Evolutionary conservation across 1,284 basidiomycete species (phyloP).

Genomic region (Marasmius oreades): DNA sequence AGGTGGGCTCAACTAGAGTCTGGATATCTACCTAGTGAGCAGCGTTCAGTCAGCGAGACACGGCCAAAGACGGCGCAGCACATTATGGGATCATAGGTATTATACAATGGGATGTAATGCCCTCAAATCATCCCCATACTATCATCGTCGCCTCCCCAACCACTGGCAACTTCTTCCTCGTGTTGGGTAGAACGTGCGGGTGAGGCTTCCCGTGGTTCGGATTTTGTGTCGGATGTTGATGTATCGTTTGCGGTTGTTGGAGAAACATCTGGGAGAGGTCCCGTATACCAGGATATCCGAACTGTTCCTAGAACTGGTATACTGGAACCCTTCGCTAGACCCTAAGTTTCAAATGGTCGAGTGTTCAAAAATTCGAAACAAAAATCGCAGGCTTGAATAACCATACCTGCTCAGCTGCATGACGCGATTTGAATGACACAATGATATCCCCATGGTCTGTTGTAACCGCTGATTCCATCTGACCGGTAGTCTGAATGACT

Average conservation of each 20-base stretch:
- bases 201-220: conserved; percentile 7
- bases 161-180: conserved; percentile 51
- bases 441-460: conserved; percentile 53
- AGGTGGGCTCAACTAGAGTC: too few species aligned
- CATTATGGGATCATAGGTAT: not conserved
- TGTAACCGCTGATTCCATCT: conserved; percentile 58
- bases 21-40: too few species aligned
- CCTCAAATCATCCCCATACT: conserved; percentile 58
- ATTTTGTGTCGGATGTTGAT: conserved; percentile 12
- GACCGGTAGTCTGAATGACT: conserved; percentile 52
- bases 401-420: conserved; percentile 71
- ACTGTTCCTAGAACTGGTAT: conserved; percentile 64
- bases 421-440: conserved; percentile 64
- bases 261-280: conserved; percentile 23
- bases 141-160: conserved; percentile 63
- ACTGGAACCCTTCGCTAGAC: conserved; percentile 60
- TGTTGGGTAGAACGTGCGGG: conserved; percentile 24
- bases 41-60: too few species aligned
- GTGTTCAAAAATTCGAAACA: conserved; percentile 11
- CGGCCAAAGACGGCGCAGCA: too few species aligned
- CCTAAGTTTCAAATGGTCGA: conserved; percentile 36
- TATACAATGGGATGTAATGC: conserved; percentile 2
- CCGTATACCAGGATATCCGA: conserved; percentile 62
- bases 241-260: conserved; percentile 11
- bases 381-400: conserved; percentile 2